Base-by-base conservation (phyloP, 2,329 filamentous ascomycete genomes). In the Escovopsis weberi region DNA sequence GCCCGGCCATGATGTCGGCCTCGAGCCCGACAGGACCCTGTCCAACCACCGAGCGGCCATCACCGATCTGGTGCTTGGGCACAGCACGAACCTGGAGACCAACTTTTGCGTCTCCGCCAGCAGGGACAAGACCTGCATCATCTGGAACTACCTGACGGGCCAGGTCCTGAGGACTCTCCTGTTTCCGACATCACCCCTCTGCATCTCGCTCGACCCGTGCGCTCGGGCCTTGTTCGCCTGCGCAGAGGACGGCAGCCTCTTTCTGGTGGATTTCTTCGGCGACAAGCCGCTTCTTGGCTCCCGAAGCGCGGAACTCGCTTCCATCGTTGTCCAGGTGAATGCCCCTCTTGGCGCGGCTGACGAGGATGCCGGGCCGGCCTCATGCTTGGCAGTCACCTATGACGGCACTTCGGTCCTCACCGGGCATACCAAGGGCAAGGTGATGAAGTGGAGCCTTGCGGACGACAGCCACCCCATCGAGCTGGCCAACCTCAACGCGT, bases 61-160 rank as follows among this genome's bases (percentile, higher is more conserved):
- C 60, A 89, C 76, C 47, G 75, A 71, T 41, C 57, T 83, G 15
- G 62, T 62, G 5, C 63, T 72, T 37, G 80, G 83, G 15, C 78
- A 84, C 54, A 81, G 82, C 55, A 67, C 72, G 46, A 80, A 77
- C 57, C 58, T 65, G 12, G 75, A 79, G 53, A 82, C 82, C 45
- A 89, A 85, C 59, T 78, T 96, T 47, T 88, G 83, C 45, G 73
- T 95, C 18, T 93, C 89, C 3, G 77, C 80, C 6, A 85, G 85
- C 50, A 79, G 76, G 52, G 91, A 96, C 64, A 88, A 85, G 62
- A 91, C 85, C 7, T 85, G 85, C 52, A 80, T 94, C 53, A 70
- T 94, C 46, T 98, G 91, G 91, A 88, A 96, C 62, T 93, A 93
- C 58, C 77, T 80, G 47, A 84, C 78, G 1, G 85, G 85, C 34